Percentiles rank a stretch among this genome's conserved stretches.
These are phyloP conservation scores for Spathaspora sp. DNA, from an alignment of 805 yeast species.

Conservation along the genomic window DNA sequence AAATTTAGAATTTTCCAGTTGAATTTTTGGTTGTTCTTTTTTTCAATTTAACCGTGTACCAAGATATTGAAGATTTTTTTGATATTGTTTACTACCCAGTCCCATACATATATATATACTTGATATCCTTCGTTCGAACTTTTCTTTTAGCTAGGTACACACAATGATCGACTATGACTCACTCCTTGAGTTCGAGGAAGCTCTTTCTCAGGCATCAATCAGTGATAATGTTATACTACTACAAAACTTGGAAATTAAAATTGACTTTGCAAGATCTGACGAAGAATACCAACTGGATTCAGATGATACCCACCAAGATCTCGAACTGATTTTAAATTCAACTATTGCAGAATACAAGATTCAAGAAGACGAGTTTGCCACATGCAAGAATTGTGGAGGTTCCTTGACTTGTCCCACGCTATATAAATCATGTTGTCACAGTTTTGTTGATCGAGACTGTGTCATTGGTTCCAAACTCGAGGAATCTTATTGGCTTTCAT, in stretches of 20 bases:
- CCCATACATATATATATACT: too few species aligned
- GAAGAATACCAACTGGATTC: slow-evolving; percentile 5
- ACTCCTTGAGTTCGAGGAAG: slow-evolving; percentile 33
- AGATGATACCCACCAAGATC: background rate
- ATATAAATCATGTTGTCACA: slow-evolving; percentile 22
- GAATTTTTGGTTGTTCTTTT: background rate
- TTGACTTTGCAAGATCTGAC: slow-evolving; percentile 16
- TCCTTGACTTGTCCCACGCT: slow-evolving; percentile 10
- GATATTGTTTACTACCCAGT: background rate
- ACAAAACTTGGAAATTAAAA: slow-evolving; percentile 22
- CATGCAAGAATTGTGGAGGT: slow-evolving; percentile 28
- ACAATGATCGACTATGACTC: slow-evolving; percentile 18
- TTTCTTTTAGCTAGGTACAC: background rate
- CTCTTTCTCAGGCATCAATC: slow-evolving; percentile 17
- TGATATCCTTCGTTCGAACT: background rate
- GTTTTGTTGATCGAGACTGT: slow-evolving; percentile 15
- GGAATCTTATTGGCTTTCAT: slow-evolving; percentile 41
- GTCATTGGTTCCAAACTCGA: slow-evolving; percentile 25
- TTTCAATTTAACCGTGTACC: too few species aligned
- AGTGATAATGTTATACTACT: slow-evolving; percentile 17
- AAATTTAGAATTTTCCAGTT: background rate
- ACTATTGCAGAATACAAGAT: slow-evolving; percentile 18
- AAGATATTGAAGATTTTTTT: background rate
- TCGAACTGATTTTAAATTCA: slow-evolving; percentile 9
- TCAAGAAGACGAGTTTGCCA: slow-evolving; percentile 27